Base-by-base conservation (phyloP, 2,329 filamentous ascomycete genomes). In the Monosporascus sp. region DNA sequence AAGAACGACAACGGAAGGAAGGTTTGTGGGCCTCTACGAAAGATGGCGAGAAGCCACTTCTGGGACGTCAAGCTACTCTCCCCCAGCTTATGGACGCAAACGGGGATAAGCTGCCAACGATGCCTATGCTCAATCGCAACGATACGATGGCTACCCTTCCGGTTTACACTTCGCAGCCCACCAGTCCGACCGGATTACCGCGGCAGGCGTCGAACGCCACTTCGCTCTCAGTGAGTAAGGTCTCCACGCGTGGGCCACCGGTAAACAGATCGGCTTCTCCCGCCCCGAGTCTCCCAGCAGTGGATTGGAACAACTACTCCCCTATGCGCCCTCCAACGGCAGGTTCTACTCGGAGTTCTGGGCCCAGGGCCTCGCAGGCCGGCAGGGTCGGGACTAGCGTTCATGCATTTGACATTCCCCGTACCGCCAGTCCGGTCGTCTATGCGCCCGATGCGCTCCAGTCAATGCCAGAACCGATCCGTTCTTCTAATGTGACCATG, bases 11-110 rank as follows among this genome's bases (percentile, higher is more conserved):
- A 61, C 72, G 73, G 24, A 81, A 76, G 63, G 78, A 75, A 0
- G 80, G 79, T 57, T 53, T 72, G 26, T 80, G 73, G 62, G 74
- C 72, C 19, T 79, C 79, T 3, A 78, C 76, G 61, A 81, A 80
- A 65, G 78, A 76, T 43, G 80, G 82, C 50, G 82, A 81, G 49
- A 76, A 78, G 57, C 65, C 73, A 22, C 69, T 72, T 1, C 59
- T 77, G 27, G 76, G 79, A 41, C 76, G 83, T 53, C 79, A 84
- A 61, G 84, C 85, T n/a, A 91, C 89, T 0, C 66, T 93, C 7
- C 90, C 88, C 2, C 78, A 77, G 5, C 62, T 90, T 7, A 74
- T 80, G 50, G 73, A 79, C 36, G 71, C 72, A 31, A 70, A 67
- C 47, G 71, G 71, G 60, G 78, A 84, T 58, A 79, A 77, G 61